Conservation (phyloP, 495 filamentous ascomycete genomes). For the Lichina pygmaea region DNA sequence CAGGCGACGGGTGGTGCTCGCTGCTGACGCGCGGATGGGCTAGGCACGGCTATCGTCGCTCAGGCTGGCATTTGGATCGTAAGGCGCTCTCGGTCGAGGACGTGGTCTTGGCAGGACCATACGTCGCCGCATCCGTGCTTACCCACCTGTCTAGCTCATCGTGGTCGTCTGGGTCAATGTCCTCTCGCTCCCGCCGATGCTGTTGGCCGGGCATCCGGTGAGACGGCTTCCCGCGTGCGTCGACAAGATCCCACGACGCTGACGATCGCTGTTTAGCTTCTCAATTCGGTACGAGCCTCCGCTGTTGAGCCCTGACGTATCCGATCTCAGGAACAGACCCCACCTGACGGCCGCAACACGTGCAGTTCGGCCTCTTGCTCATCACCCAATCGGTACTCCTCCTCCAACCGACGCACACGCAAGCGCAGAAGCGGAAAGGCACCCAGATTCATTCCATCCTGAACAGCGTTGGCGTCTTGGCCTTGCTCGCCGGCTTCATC, state of each 20-base stretch:
- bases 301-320: not conserved
- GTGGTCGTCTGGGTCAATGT: constrained; percentile 48
- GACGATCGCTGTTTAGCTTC: constrained; percentile 19
- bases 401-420: constrained; percentile 65
- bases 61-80: constrained; percentile 42
- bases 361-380: constrained; percentile 27
- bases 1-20: not conserved
- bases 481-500: constrained; percentile 36
- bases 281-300: constrained; percentile 27
- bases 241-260: not conserved
- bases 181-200: constrained; percentile 32
- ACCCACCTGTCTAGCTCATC: constrained; percentile 25
- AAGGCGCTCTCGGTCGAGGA: constrained; percentile 6
- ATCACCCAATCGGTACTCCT: constrained; percentile 57
- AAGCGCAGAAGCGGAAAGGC: constrained; percentile 42
- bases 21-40: not conserved
- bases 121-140: no score
- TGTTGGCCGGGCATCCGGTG: constrained; percentile 70
- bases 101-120: no score
- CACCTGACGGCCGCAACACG: no score
- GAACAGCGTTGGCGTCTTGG: constrained; percentile 31
- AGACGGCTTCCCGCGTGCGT: constrained; percentile 3
- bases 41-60: constrained; percentile 42
- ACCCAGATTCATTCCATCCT: constrained; percentile 40
- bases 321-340: constrained; percentile 8